Base-by-base conservation (phyloP, 2,329 filamentous ascomycete genomes). In the Penicillium fuscoglaucum region DNA sequence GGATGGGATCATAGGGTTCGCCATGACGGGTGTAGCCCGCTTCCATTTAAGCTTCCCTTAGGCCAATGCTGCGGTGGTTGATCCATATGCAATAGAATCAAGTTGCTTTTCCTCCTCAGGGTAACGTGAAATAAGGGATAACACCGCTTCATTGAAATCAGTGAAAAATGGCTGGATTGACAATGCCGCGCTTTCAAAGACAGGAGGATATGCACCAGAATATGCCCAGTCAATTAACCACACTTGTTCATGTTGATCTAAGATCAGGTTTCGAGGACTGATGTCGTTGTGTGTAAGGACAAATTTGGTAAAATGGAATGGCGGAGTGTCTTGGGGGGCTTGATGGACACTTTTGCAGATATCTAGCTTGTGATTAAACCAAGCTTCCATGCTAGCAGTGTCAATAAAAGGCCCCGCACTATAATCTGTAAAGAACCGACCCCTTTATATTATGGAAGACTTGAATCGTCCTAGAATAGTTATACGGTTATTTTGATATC, bases 291-390 rank as follows among this genome's bases (percentile, higher is more conserved):
- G 60, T 9, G 54, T 65, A 47, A 65, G 59, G 15, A 65, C 60
- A 58, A 65, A 65, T n/a, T 60, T 54, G 13, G 55, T 61, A 39
- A 65, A 59, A 17, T 56, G 46, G 29, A 67, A 68, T 17, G 53
- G 40, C 0, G 59, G 58, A 24, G 52, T 46, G 39, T 66, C 61
- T 53, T 58, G 13, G 43, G 59, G 54, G 1, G 65, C 66, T 35
- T 60, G 37, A 12, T 56, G 21, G 45, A 33, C 53, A 7, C 44
- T 53, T n/a, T 64, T 63, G 41, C 61, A 63, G 52, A 72, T 65
- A n/a, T 62, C 58, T 17, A 70, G 60, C 52, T 68, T 71, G 55
- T 68, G 68, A 40, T 71, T 70, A 55, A 70, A 70, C 66, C 61
- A 68, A 28, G 24, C 61, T 52, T 69, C 63, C 21, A 67, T 50